Evolutionary conservation across 495 filamentous ascomycete species (phyloP), one percentile per base, ranked within the genome.

Genomic region (Clohesyomyces aquaticus): DNA sequence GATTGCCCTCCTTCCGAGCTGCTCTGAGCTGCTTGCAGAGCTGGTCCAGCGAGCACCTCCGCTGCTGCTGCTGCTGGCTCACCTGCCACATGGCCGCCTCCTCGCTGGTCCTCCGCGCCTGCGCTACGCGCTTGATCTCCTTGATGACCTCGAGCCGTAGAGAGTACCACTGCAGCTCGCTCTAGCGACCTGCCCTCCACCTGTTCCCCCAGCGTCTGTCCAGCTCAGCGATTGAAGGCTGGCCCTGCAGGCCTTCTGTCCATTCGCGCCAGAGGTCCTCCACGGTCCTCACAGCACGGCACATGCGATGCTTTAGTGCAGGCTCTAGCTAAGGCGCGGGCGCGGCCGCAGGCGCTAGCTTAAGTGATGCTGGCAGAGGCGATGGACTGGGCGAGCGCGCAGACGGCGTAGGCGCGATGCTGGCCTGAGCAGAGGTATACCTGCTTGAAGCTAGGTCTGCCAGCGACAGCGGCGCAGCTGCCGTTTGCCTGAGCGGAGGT

Each of bases 61-160:
- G 41, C 42, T 59, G 56, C 56, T 59, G 23, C 56, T 59, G 27
- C 45, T 19, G 56, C 11, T 26, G 27, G 45, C 27, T 59, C 16
- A 59, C 4, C 56, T 59, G 23, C 56, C 45, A 59, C 56, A 59
- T 59, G 10, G 56, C 56, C 25, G 45, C 45, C 26, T 61, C 48
- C 23, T 61, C 48, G 48, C 58, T 61, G 6, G 28, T 43, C 16
- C 58, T 35, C 58, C 28, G 58, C n/a, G 48, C 28, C 48, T 53
- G 58, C 3, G 58, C 58, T n/a, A 52, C 25, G 27, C 45, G 45
- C 51, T 21, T 55, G 21, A 55, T 38, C 51, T 55, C 51, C 28
- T 55, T 55, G 28, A 55, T 55, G 14, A 38, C 56, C 56, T 59
- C 45, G 21, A 59, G 42, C 42, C 42, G 19, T 14, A 59, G 56